Evolutionary conservation across 768 basidiomycete genomes (phyloP).

Genomic region (Lactifluus volemus): DNA sequence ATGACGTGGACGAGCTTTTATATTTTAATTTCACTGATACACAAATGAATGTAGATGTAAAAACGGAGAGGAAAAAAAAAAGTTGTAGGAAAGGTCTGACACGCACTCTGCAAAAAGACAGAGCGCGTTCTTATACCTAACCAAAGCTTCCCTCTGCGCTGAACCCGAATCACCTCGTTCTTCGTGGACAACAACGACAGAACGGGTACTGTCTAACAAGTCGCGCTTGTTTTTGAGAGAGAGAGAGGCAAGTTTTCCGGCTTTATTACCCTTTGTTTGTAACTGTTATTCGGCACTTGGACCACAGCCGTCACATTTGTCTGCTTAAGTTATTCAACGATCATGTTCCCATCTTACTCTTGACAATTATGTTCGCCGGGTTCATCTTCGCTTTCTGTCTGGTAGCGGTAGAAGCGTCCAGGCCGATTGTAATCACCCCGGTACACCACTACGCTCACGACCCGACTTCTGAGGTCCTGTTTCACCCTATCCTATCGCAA

Average conservation of each 20-base stretch:
- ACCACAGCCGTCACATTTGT: neutral
- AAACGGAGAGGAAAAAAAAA: neutral
- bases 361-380: neutral
- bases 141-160: slow-evolving; percentile 50
- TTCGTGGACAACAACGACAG: slow-evolving; percentile 30
- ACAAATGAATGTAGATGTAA: neutral
- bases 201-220: slow-evolving; percentile 71
- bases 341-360: neutral
- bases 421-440: slow-evolving; percentile 1
- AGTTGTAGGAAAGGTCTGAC: slow-evolving; percentile 56
- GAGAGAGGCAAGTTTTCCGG: neutral
- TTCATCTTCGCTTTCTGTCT: neutral
- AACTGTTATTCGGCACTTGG: neutral
- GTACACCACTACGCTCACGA: neutral
- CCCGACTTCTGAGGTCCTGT: neutral
- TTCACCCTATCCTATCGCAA: neutral
- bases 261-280: slow-evolving; percentile 3
- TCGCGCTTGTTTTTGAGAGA: slow-evolving; percentile 33
- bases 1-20: neutral
- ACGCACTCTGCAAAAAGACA: slow-evolving; percentile 37
- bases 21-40: neutral
- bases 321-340: neutral
- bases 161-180: slow-evolving; percentile 59
- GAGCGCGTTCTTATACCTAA: slow-evolving; percentile 54
- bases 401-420: neutral